Evolutionary conservation across 768 basidiomycete genomes (phyloP), one percentile per base, ranked within the genome.

Genomic region (Austroboletus eburneus): DNA sequence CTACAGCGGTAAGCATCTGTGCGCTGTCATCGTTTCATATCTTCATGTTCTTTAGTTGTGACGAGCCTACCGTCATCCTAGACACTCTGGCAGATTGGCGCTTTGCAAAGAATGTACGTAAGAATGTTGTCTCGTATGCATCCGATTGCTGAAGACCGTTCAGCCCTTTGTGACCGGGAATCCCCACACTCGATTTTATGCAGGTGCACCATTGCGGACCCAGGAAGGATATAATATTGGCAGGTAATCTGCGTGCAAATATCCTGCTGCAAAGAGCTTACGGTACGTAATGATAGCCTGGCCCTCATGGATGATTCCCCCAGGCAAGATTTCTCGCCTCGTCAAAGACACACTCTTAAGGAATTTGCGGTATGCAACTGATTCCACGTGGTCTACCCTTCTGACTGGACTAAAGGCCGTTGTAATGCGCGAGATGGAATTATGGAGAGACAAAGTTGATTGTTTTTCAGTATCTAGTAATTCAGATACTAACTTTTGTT

Each of bases 391-490:
- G 9, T 41, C 18, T 13, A 21, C 46, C n/a, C 29, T 45, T 38
- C 36, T 55, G 17, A 62, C 16, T 7, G 16, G 18, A 39, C 22
- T 22, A 29, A 43, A 74, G 74, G 91, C 89, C 2, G 84, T 97
- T 46, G 85, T 85, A 16, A 90, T 96, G 85, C 80, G 94, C 29
- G 94, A 97, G 65, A 82, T 97, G 83, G 94, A 96, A 62, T 71
- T 96, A 2, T 96, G 92, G 92, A 73, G 85, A 49, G 93, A 96
- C 65, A 95, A 96, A 75, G 88, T 87, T 27, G 3, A 18, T 25
- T 14, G 27, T 41, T 22, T 24, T 21, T 38, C 22, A 42, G 42
- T 25, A 34, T 16, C 4, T 22, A 2, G 45, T 22, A 10, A 47
- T 21, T 25, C 36, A 18, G 13, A 24, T 48, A 14, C 34, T 20